These are phyloP conservation scores for Microdochium bolleyi DNA, from an alignment of 2,329 filamentous ascomycete species.

Conservation along the genomic window DNA sequence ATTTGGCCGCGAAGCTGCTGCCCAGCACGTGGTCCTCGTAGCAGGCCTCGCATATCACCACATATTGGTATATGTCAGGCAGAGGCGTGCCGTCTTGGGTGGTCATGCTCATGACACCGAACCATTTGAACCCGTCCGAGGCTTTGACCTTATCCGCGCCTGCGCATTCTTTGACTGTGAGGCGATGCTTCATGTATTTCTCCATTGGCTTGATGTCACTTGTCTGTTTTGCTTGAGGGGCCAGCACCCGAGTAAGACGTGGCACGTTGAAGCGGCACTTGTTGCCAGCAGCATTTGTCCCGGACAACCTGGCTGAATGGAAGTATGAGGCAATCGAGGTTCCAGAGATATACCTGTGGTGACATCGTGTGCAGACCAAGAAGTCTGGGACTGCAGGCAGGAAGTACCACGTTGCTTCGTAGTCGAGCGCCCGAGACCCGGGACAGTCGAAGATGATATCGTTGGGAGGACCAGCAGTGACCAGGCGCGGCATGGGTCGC, in stretches of 20 bases:
- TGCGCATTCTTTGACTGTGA: background rate
- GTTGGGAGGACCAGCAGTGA: slow-evolving; percentile 2
- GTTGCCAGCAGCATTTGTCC: background rate
- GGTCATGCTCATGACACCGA: slow-evolving; percentile 11
- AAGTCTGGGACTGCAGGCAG: slow-evolving; percentile 13
- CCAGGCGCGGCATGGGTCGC: background rate
- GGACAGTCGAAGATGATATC: slow-evolving; percentile 19
- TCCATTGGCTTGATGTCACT: background rate
- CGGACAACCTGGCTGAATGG: background rate
- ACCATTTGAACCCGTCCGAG: slow-evolving; percentile 22
- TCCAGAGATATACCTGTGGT: background rate
- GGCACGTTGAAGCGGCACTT: background rate
- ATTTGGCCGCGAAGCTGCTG: slow-evolving; percentile 18
- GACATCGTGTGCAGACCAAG: slow-evolving; percentile 9
- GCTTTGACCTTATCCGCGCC: slow-evolving; percentile 5
- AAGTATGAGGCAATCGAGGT: slow-evolving; percentile 12
- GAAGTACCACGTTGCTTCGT: slow-evolving; percentile 22
- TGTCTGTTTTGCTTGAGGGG: background rate
- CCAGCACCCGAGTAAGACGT: background rate
- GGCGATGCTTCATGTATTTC: background rate
- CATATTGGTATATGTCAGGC: slow-evolving; percentile 15
- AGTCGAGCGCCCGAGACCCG: slow-evolving; percentile 15
- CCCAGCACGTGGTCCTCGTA: slow-evolving; percentile 22
- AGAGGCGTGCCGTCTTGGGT: background rate
- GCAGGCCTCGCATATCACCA: slow-evolving; percentile 29